Conservation (phyloP, 495 filamentous ascomycete species). For the Lepidopterella palustris region DNA sequence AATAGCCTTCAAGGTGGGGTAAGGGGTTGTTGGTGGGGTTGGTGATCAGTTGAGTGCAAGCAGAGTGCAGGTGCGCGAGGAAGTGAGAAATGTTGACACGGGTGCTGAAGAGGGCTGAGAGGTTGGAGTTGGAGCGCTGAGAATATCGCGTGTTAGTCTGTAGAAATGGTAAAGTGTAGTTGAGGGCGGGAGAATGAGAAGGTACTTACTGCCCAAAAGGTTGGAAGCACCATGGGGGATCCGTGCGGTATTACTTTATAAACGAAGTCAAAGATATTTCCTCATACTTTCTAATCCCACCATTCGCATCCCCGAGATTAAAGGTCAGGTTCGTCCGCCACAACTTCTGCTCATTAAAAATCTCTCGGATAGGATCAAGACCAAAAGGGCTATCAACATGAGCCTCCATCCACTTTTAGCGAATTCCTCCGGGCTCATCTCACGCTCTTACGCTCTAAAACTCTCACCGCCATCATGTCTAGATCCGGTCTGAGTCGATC, state of each 20-base stretch:
- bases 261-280: slow-evolving; percentile 21
- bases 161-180: no score
- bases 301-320: slow-evolving; percentile 17
- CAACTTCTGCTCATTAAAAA: neutral
- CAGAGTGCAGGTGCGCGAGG: neutral
- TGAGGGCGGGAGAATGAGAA: no score
- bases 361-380: neutral
- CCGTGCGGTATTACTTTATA: slow-evolving; percentile 17
- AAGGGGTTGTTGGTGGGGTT: neutral
- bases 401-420: neutral
- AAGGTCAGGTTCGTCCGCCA: slow-evolving; percentile 14
- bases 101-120: neutral
- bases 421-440: neutral
- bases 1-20: neutral
- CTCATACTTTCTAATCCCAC: slow-evolving; percentile 11
- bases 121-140: neutral
- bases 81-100: no score
- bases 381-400: neutral
- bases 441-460: no score
- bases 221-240: slow-evolving; percentile 12
- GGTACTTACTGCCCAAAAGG: no score
- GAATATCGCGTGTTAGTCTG: no score
- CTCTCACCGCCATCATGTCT: no score
- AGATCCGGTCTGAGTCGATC: no score
- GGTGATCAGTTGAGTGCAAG: neutral